Conservation (phyloP, 2,329 filamentous ascomycete species). For the Penicillium sclerotigenum region DNA sequence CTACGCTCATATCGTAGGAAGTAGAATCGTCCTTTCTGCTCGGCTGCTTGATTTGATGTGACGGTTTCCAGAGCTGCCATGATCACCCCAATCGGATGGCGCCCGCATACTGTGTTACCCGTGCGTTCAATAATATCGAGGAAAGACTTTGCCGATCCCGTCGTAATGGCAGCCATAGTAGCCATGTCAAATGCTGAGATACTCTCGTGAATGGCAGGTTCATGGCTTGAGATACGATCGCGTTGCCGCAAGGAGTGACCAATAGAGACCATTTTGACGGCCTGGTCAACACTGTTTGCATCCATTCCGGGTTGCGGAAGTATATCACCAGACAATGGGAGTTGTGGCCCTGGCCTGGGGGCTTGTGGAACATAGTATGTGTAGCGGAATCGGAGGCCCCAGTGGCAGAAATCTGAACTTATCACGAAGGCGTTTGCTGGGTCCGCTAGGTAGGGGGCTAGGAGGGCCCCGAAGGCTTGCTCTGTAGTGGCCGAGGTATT, state of each 20-base stretch:
- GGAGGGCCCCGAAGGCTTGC: conserved; percentile 62
- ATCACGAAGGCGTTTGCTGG: conserved; percentile 76
- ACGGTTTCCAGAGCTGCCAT: conserved; percentile 81
- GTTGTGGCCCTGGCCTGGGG: conserved; percentile 34
- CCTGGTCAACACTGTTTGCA: conserved; percentile 24
- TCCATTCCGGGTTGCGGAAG: conserved; percentile 40
- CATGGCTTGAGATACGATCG: conserved; percentile 33
- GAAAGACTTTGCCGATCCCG: conserved; percentile 69
- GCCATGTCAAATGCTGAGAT: conserved; percentile 76
- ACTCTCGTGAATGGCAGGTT: conserved; percentile 71
- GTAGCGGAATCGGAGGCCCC: conserved; percentile 82
- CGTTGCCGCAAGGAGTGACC: conserved; percentile 31
- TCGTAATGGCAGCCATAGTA: conserved; percentile 81
- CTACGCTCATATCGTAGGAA: conserved; percentile 88
- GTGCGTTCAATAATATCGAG: conserved; percentile 66
- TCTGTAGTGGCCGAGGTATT: conserved; percentile 66
- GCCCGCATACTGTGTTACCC: conserved; percentile 87
- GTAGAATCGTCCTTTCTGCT: conserved; percentile 58
- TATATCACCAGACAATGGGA: conserved; percentile 42
- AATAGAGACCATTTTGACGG: conserved; percentile 28
- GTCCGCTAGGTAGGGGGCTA: conserved; percentile 75
- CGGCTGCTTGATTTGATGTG: conserved; percentile 37
- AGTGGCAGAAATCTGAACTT: conserved; percentile 96
- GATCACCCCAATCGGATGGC: conserved; percentile 88
- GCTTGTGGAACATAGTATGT: conserved; percentile 66